These are phyloP conservation scores for Oryza meridionalis DNA, from an alignment of 176 grass and related monocot genomes.

Conservation along the genomic window DNA sequence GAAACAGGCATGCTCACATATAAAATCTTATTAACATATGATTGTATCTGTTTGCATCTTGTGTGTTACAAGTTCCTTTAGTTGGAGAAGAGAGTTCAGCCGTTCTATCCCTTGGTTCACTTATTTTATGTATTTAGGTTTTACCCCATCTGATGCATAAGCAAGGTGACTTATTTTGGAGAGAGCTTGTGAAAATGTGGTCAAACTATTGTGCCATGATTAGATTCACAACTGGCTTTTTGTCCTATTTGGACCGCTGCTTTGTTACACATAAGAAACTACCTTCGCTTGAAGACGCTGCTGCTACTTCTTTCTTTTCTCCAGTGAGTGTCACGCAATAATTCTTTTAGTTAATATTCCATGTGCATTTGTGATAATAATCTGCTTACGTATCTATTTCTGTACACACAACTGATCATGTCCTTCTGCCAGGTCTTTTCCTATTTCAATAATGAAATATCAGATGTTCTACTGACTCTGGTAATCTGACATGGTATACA, in stretches of 20 bases:
- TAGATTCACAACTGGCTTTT: constrained; percentile 47
- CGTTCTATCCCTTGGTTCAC: constrained; percentile 17
- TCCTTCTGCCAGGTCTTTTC: constrained; percentile 55
- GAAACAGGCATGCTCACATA: too few species aligned
- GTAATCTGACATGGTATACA: constrained; percentile 33
- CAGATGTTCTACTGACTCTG: constrained; percentile 49
- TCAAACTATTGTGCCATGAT: constrained; percentile 59
- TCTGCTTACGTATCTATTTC: constrained; percentile 15
- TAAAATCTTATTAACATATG: too few species aligned
- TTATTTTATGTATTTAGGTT: constrained; percentile 46
- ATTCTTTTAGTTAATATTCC: constrained; percentile 11
- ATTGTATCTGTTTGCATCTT: background rate
- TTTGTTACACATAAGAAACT: constrained; percentile 41
- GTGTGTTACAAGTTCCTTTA: background rate
- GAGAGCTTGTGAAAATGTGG: constrained; percentile 57
- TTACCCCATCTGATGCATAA: constrained; percentile 57
- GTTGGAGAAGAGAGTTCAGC: constrained; percentile 9
- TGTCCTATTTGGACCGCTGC: constrained; percentile 59
- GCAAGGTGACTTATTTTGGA: constrained; percentile 42
- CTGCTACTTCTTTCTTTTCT: constrained; percentile 54
- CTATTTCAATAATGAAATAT: constrained; percentile 44
- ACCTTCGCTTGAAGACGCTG: constrained; percentile 51
- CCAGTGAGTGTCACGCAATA: constrained; percentile 38
- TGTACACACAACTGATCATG: constrained; percentile 20
- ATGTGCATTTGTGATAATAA: constrained; percentile 6